Evolutionary conservation across 805 yeast species (phyloP).

Genomic region (Ogataea pini): DNA sequence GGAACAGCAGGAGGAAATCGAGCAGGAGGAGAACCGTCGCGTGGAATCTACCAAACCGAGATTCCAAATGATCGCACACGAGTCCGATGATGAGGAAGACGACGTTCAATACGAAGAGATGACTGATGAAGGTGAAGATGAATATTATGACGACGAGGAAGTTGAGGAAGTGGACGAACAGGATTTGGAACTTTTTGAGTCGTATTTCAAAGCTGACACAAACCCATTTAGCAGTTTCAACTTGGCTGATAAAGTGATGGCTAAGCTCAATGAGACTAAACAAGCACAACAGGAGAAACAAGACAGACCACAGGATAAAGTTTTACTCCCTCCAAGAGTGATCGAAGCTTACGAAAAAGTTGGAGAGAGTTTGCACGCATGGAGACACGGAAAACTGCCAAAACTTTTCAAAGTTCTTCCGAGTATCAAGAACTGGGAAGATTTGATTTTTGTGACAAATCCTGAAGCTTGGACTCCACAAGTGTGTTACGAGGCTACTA

Average conservation of each 20-base stretch:
- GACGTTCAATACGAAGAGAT: conserved; percentile 33
- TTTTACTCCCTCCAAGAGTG: conserved; percentile 91
- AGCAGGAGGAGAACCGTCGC: conserved; percentile 55
- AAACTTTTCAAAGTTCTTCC: conserved; percentile 95
- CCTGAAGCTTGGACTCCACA: conserved; percentile 96
- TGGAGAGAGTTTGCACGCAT: conserved; percentile 81
- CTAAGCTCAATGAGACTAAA: conserved; percentile 73
- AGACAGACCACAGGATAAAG: conserved; percentile 62
- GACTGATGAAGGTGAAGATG: conserved; percentile 40
- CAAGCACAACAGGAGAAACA: conserved; percentile 28
- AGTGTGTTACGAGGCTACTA: conserved; percentile 92
- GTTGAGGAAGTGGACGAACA: conserved; percentile 67
- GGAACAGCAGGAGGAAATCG: conserved; percentile 90
- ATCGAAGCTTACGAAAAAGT: conserved; percentile 92
- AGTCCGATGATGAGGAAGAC: conserved; percentile 36
- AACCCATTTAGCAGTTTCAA: conserved; percentile 51
- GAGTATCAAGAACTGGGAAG: conserved; percentile 92
- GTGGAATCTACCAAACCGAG: conserved; percentile 29
- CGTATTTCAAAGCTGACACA: conserved; percentile 52
- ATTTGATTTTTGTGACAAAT: conserved; percentile 85
- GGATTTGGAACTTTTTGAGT: conserved; percentile 82
- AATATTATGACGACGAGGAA: conserved; percentile 50
- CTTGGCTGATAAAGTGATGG: conserved; percentile 92
- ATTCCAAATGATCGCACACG: conserved; percentile 36
- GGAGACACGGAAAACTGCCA: conserved; percentile 96